A percentile compares a stretch with the other conserved stretches of the same genome.
These are phyloP conservation scores for Penicillium sp. DNA, from an alignment of 2,329 filamentous ascomycete genomes.

Conservation along the genomic window DNA sequence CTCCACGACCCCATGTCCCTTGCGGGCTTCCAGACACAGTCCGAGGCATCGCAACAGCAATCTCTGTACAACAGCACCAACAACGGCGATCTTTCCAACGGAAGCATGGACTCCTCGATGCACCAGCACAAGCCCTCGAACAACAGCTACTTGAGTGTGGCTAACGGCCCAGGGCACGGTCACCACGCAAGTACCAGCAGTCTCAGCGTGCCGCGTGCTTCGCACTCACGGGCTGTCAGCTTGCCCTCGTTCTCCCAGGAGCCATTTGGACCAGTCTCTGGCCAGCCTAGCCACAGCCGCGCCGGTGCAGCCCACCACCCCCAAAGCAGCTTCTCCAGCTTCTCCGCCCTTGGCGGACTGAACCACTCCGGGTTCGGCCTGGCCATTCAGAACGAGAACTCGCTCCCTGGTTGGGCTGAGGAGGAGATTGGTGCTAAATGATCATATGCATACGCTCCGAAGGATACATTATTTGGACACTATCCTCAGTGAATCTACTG, in stretches of 20 bases:
- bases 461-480: conserved; percentile 18
- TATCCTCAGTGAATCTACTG: conserved; percentile 19
- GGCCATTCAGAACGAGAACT: conserved; percentile 56
- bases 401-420: conserved; percentile 60
- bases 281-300: conserved; percentile 35
- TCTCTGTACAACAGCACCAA: conserved; percentile 74
- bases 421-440: conserved; percentile 59
- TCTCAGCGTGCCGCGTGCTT: conserved; percentile 53
- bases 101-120: conserved; percentile 47
- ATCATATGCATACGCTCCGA: conserved; percentile 18
- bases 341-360: conserved; percentile 57
- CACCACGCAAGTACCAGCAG: conserved; percentile 64
- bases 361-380: conserved; percentile 57
- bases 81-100: conserved; percentile 58
- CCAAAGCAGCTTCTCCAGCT: conserved; percentile 55
- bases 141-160: conserved; percentile 56
- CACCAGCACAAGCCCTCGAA: conserved; percentile 60
- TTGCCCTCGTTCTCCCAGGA: conserved; percentile 69
- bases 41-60: conserved; percentile 67
- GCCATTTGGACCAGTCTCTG: conserved; percentile 47
- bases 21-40: conserved; percentile 56
- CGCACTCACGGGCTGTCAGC: conserved; percentile 79
- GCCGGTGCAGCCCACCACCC: conserved; percentile 41
- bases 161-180: conserved; percentile 62
- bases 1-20: conserved; percentile 43